These are phyloP conservation scores for Syncephalastrum sp. DNA, from an alignment of 371 early-diverging fungal genomes.

Conservation along the genomic window DNA sequence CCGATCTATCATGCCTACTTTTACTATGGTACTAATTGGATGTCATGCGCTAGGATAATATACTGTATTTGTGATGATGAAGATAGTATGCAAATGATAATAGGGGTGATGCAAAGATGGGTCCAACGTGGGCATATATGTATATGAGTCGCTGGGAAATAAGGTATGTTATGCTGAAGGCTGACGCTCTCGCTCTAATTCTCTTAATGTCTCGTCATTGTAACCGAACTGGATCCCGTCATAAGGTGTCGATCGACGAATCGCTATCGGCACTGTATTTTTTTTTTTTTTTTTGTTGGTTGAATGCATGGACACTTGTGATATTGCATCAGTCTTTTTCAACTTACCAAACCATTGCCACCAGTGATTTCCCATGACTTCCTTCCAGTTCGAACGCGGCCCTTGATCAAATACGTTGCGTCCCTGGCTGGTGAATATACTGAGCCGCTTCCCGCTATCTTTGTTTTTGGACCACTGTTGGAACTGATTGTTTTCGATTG, in stretches of 20 bases:
- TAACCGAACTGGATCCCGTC: constrained; percentile 3
- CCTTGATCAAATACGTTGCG: constrained; percentile 44
- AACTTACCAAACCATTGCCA: constrained; percentile 36
- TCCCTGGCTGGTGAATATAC: constrained; percentile 26
- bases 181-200: background rate
- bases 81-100: too few species aligned
- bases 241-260: background rate
- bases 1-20: too few species aligned
- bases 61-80: too few species aligned
- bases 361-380: constrained; percentile 30
- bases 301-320: too few species aligned
- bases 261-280: too few species aligned
- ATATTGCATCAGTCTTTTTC: background rate
- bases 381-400: constrained; percentile 26
- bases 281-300: too few species aligned
- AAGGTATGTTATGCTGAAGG: too few species aligned
- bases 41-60: too few species aligned
- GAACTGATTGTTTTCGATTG: constrained; percentile 44
- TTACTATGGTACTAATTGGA: too few species aligned
- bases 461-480: constrained; percentile 26
- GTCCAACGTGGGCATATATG: background rate
- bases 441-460: constrained; percentile 10
- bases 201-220: constrained; percentile 1
- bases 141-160: too few species aligned
- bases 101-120: background rate